These are phyloP conservation scores for Ascochyta lentis DNA, from an alignment of 2,329 filamentous ascomycete genomes.

Conservation along the genomic window DNA sequence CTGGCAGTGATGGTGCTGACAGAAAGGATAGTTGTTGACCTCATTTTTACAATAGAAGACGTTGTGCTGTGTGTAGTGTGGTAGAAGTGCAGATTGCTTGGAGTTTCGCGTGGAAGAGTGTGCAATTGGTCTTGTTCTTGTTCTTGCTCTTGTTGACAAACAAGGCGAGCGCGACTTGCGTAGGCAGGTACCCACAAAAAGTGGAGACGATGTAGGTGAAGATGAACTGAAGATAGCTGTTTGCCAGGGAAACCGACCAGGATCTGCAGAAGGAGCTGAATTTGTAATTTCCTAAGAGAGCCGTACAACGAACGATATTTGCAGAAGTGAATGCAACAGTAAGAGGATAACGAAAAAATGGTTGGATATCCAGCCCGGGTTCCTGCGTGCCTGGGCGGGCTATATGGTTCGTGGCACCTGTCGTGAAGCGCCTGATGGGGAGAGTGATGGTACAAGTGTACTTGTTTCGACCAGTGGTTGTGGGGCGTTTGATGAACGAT, in stretches of 20 bases:
- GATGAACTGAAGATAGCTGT: neutral
- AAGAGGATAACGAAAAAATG: neutral
- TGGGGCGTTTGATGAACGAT: constrained; percentile 12
- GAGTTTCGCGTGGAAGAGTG: neutral
- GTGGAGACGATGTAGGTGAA: constrained; percentile 9
- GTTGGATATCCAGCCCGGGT: neutral
- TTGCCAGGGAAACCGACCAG: neutral
- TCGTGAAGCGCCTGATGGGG: neutral
- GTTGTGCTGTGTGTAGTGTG: neutral
- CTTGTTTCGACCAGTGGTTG: constrained; percentile 10
- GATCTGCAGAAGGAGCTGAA: neutral
- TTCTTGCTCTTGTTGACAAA: constrained; percentile 7
- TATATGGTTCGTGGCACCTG: constrained; percentile 1
- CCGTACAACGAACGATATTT: neutral
- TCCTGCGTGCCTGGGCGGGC: neutral
- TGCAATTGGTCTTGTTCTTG: neutral
- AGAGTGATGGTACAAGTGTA: constrained; percentile 1
- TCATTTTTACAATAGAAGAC: constrained; percentile 7
- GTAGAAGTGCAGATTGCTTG: neutral
- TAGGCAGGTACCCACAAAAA: constrained; percentile 1
- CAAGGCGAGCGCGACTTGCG: neutral
- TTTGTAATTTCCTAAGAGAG: neutral
- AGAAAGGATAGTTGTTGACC: constrained; percentile 1
- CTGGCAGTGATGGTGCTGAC: neutral
- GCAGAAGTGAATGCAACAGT: neutral